These are phyloP conservation scores for Porphyridium purpureum DNA, from an alignment of 23 red algal species.

Conservation along the genomic window DNA sequence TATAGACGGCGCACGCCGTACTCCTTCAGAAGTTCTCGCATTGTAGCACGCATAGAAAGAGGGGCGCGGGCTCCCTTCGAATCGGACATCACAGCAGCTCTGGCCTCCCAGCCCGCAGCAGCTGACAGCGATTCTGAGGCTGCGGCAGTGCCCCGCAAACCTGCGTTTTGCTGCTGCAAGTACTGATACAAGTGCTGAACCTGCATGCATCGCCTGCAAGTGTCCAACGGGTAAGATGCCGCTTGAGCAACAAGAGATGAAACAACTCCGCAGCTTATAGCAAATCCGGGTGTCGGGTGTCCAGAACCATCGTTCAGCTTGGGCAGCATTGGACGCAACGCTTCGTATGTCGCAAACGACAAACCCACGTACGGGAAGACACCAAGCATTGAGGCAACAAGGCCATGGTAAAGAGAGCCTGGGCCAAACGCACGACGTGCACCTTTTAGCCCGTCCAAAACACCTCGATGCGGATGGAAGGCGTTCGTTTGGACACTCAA, in stretches of 20 bases:
- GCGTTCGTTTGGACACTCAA: too few species aligned
- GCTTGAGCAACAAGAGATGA: constrained; percentile 38
- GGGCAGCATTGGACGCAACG: constrained; percentile 40
- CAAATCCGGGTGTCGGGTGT: constrained; percentile 15
- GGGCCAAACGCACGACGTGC: too few species aligned
- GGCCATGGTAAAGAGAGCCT: constrained; percentile 65
- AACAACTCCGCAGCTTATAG: constrained; percentile 38
- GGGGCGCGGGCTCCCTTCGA: too few species aligned
- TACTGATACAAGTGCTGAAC: constrained; percentile 14
- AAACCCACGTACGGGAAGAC: constrained; percentile 83
- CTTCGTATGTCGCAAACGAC: constrained; percentile 77
- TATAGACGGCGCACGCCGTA: not conserved
- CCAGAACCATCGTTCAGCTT: constrained; percentile 43
- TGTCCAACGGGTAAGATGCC: constrained; percentile 85
- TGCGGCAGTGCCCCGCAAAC: too few species aligned
- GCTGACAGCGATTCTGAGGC: too few species aligned
- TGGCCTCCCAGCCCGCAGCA: too few species aligned
- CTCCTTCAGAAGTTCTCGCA: too few species aligned
- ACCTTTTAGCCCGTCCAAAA: too few species aligned
- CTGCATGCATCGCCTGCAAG: constrained; percentile 77
- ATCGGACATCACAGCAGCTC: too few species aligned
- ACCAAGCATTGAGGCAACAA: constrained; percentile 44
- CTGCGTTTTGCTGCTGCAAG: too few species aligned
- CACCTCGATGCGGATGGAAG: too few species aligned
- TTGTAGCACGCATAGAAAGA: too few species aligned